Percentiles rank a stretch among this genome's conserved stretches.
These are phyloP conservation scores for Lecanoromycetidae sp. DNA, from an alignment of 2,329 filamentous ascomycete species.

Conservation along the genomic window DNA sequence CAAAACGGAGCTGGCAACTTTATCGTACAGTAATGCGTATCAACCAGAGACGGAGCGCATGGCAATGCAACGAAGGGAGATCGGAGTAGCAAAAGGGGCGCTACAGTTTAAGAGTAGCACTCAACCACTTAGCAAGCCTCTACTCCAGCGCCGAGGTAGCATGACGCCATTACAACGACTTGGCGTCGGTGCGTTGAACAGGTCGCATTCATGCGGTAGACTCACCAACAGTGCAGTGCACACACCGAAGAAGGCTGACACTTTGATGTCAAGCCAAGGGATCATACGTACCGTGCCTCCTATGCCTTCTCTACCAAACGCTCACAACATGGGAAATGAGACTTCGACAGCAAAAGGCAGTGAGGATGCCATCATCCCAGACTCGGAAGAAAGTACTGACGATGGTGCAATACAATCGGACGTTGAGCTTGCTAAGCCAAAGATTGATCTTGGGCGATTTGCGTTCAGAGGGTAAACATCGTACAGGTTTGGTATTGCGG, in stretches of 20 bases:
- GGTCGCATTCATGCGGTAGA: constrained; percentile 27
- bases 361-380: constrained; percentile 40
- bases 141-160: constrained; percentile 8
- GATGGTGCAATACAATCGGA: constrained; percentile 11
- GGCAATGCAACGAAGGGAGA: neutral
- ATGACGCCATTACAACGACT: constrained; percentile 32
- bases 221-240: neutral
- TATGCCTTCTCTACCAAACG: neutral
- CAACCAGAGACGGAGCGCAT: neutral
- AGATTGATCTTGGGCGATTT: constrained; percentile 14
- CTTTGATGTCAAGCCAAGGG: constrained; percentile 11
- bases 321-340: constrained; percentile 17
- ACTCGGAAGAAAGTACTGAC: constrained; percentile 33
- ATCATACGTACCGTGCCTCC: neutral
- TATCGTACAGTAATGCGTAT: constrained; percentile 4
- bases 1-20: constrained; percentile 9
- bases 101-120: constrained; percentile 10
- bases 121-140: constrained; percentile 3
- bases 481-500: neutral
- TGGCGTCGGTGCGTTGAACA: constrained; percentile 29
- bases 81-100: neutral
- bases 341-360: constrained; percentile 30
- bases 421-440: constrained; percentile 8
- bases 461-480: constrained; percentile 5
- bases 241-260: neutral